A percentile compares a stretch with the other conserved stretches of the same genome.
These are phyloP conservation scores for Hymenoscyphus infarciens DNA, from an alignment of 2,329 filamentous ascomycete genomes.

Conservation along the genomic window DNA sequence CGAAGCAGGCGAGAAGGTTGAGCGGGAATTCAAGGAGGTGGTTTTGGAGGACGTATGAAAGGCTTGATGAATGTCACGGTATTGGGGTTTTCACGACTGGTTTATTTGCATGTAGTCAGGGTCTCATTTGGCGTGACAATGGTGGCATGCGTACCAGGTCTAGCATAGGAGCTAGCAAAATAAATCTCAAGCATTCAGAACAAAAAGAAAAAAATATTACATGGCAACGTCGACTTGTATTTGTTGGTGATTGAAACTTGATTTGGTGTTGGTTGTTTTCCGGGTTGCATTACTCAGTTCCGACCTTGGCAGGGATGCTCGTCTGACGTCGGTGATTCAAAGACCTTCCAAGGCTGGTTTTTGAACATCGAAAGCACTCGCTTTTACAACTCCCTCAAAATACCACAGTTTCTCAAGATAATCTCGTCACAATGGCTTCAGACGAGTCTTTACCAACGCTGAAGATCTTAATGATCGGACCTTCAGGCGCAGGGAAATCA, in stretches of 20 bases:
- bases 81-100: conserved; percentile 31
- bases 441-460: conserved; percentile 47
- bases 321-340: conserved; percentile 20
- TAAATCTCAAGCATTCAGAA: conserved; percentile 32
- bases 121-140: conserved; percentile 34
- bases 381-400: background rate
- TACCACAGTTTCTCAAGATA: conserved; percentile 17
- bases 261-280: conserved; percentile 9
- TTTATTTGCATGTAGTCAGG: conserved; percentile 36
- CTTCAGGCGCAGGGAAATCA: conserved; percentile 54
- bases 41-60: conserved; percentile 90
- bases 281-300: background rate
- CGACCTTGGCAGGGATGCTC: conserved; percentile 20
- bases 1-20: conserved; percentile 96
- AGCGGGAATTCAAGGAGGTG: conserved; percentile 98
- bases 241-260: conserved; percentile 10
- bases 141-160: conserved; percentile 28
- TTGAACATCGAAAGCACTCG: background rate
- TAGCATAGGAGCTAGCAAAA: conserved; percentile 35
- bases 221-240: background rate
- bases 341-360: background rate
- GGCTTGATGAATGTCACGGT: conserved; percentile 23
- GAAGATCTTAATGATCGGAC: conserved; percentile 54
- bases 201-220: conserved; percentile 19
- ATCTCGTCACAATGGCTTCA: conserved; percentile 38